phyloP scores from a whole-genome alignment of 2,329 filamentous ascomycete species.

The Neofusicoccum parvum region DNA sequence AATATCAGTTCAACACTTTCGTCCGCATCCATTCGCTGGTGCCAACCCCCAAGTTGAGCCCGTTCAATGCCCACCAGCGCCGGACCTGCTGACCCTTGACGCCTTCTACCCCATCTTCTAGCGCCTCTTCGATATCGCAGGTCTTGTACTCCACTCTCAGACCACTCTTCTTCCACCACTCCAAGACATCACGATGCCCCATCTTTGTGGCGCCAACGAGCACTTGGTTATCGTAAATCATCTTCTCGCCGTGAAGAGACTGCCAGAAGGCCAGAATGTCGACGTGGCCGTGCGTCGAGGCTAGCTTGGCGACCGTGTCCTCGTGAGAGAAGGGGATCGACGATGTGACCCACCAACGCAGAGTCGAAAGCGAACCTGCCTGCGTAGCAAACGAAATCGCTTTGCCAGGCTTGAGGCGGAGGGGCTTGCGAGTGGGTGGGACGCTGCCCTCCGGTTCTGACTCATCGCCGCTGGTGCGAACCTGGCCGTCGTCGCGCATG shows the following conservation, averaged over 20 bases:
- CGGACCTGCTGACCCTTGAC: slow-evolving; percentile 71
- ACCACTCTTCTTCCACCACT: slow-evolving; percentile 86
- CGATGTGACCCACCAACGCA: slow-evolving; percentile 86
- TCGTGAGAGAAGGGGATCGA: slow-evolving; percentile 78
- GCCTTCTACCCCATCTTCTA: slow-evolving; percentile 79
- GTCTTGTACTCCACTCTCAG: slow-evolving; percentile 89
- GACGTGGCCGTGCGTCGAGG: slow-evolving; percentile 82
- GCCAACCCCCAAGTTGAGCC: slow-evolving; percentile 76
- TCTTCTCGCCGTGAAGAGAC: slow-evolving; percentile 70
- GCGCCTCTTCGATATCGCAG: slow-evolving; percentile 91
- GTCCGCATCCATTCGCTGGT: slow-evolving; percentile 90
- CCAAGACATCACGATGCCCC: slow-evolving; percentile 78
- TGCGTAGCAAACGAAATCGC: slow-evolving; percentile 83
- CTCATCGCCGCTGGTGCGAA: slow-evolving; percentile 29
- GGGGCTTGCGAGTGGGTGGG: slow-evolving; percentile 28
- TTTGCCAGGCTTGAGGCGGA: slow-evolving; percentile 77
- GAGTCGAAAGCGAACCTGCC: slow-evolving; percentile 73
- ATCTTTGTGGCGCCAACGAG: slow-evolving; percentile 86
- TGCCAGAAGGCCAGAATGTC: slow-evolving; percentile 84
- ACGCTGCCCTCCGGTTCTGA: slow-evolving; percentile 22
- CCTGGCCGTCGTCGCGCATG: slow-evolving; percentile 12
- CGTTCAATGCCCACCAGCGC: slow-evolving; percentile 86
- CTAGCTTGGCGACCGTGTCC: slow-evolving; percentile 80
- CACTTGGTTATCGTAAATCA: slow-evolving; percentile 81
- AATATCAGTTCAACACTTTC: slow-evolving; percentile 58